These are phyloP conservation scores for Amaranthus tricolor DNA, from an alignment of 179 eudicot genomes.

Conservation along the genomic window DNA sequence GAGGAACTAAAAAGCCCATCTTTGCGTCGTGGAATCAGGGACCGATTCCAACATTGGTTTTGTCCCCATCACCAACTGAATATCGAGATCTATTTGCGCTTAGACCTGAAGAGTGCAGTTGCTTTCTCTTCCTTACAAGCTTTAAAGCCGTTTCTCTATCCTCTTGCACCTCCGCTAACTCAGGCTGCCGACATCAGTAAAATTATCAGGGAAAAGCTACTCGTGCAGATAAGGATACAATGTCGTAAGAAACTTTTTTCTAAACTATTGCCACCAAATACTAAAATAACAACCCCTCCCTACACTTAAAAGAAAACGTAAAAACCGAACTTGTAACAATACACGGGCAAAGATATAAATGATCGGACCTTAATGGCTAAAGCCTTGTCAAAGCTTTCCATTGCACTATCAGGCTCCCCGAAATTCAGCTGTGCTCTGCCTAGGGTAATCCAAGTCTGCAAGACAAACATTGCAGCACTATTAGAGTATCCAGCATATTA, in stretches of 20 bases:
- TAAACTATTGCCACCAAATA: background rate
- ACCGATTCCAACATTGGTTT: slow-evolving; percentile 4
- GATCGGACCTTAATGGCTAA: slow-evolving; percentile 61
- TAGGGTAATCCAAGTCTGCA: slow-evolving; percentile 86
- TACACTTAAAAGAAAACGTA: background rate
- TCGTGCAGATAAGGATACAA: background rate
- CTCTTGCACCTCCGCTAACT: slow-evolving; percentile 49
- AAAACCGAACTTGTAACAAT: background rate
- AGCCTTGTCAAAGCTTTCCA: slow-evolving; percentile 79
- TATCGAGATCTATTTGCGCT: slow-evolving; percentile 42
- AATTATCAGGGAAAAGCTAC: background rate
- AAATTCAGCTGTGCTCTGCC: slow-evolving; percentile 86
- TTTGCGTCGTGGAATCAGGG: background rate
- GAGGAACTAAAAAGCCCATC: background rate
- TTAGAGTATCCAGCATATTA: slow-evolving; percentile 1
- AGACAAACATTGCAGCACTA: slow-evolving; percentile 10
- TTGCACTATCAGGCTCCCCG: slow-evolving; percentile 84
- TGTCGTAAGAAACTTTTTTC: background rate
- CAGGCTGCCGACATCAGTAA: slow-evolving; percentile 49
- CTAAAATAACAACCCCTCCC: no score
- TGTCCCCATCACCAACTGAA: slow-evolving; percentile 46
- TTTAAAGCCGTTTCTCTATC: slow-evolving; percentile 60
- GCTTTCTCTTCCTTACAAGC: slow-evolving; percentile 70
- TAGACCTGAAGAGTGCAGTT: slow-evolving; percentile 62
- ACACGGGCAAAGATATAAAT: background rate